Percentiles rank a stretch among this genome's conserved stretches.
These are phyloP conservation scores for Fragaria iinumae DNA, from an alignment of 306 rosid genomes.

Conservation along the genomic window DNA sequence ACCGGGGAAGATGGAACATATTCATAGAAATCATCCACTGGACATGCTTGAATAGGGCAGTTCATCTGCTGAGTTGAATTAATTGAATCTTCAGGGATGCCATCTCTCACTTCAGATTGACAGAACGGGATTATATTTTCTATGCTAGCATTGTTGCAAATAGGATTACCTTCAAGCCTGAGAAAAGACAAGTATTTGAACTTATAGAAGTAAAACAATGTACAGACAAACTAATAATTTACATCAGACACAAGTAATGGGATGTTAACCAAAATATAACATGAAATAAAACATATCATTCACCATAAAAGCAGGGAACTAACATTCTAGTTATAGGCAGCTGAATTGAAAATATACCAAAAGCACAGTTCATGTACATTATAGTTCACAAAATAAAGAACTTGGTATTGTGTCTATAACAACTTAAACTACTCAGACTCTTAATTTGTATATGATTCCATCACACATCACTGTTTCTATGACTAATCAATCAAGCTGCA, in stretches of 20 bases:
- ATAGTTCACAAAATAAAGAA: neutral
- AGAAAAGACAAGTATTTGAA: slow-evolving; percentile 21
- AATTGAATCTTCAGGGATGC: slow-evolving; percentile 12
- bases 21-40: slow-evolving; percentile 58
- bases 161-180: slow-evolving; percentile 85
- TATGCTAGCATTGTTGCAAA: slow-evolving; percentile 50
- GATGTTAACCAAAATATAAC: neutral
- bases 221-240: slow-evolving; percentile 12
- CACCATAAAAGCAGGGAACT: neutral
- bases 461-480: neutral
- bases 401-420: neutral
- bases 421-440: neutral
- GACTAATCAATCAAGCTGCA: neutral
- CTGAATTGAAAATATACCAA: neutral
- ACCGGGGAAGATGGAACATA: slow-evolving; percentile 45
- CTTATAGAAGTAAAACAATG: slow-evolving; percentile 9
- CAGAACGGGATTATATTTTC: slow-evolving; percentile 53
- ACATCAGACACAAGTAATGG: slow-evolving; percentile 3
- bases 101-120: slow-evolving; percentile 31
- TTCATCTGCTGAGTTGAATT: slow-evolving; percentile 23
- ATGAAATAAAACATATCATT: neutral
- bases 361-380: neutral
- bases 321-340: neutral
- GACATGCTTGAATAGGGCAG: slow-evolving; percentile 53
- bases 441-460: neutral